Evolutionary conservation across 306 rosid species (phyloP).

Genomic region (Cucumis cinereus): DNA sequence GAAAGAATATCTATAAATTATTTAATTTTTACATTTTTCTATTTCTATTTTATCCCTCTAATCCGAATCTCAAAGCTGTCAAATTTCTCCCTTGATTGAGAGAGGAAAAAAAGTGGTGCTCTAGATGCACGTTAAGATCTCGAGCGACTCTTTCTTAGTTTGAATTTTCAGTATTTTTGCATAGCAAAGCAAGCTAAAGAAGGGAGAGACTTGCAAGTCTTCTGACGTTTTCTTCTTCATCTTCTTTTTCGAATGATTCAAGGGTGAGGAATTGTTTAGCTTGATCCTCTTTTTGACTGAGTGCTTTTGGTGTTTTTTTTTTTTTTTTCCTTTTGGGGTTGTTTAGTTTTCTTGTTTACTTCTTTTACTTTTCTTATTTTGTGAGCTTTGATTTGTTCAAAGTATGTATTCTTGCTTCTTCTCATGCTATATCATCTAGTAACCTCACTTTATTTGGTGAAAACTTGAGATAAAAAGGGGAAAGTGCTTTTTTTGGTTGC

Average conservation of each 20-base stretch:
- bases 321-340: background rate
- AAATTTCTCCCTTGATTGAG: background rate
- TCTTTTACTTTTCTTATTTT: slow-evolving; percentile 1
- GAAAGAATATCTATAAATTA: background rate
- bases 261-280: slow-evolving; percentile 28
- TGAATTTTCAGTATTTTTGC: background rate
- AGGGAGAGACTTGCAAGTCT: background rate
- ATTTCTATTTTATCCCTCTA: slow-evolving; percentile 1
- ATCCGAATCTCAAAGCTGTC: slow-evolving; percentile 12
- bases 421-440: slow-evolving; percentile 1
- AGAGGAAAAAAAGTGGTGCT: background rate
- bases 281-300: slow-evolving; percentile 37
- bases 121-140: slow-evolving; percentile 3
- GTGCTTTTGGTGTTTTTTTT: background rate
- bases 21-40: background rate
- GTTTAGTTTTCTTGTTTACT: background rate
- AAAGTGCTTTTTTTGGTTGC: slow-evolving; percentile 5
- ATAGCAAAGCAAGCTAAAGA: background rate
- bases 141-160: background rate
- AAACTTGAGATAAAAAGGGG: slow-evolving; percentile 1
- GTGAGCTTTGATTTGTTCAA: slow-evolving; percentile 37
- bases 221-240: background rate
- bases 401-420: slow-evolving; percentile 1
- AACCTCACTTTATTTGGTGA: slow-evolving; percentile 10
- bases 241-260: slow-evolving; percentile 40